Evolutionary conservation across 495 filamentous ascomycete genomes (phyloP).

Genomic region (Alectoria sarmentosa): DNA sequence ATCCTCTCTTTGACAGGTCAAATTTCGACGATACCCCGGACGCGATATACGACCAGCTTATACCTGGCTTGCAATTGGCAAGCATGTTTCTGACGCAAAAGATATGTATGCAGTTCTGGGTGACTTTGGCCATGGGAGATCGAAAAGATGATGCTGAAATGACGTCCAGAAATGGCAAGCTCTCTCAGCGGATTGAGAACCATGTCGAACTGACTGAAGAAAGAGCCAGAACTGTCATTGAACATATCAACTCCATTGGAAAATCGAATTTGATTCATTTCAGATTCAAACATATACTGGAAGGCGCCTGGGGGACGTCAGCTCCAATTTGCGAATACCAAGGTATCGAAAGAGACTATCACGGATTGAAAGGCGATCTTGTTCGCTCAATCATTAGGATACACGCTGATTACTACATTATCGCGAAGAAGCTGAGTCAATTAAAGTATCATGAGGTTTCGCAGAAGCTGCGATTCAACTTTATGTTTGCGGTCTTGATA

Average conservation of each 20-base stretch:
- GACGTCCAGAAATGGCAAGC: slow-evolving; percentile 18
- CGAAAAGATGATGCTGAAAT: slow-evolving; percentile 22
- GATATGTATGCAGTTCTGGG: slow-evolving; percentile 28
- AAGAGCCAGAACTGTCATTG: slow-evolving; percentile 19
- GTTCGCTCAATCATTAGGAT: slow-evolving; percentile 22
- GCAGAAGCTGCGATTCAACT: slow-evolving; percentile 27
- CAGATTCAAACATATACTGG: slow-evolving; percentile 19
- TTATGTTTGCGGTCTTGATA: slow-evolving; percentile 23
- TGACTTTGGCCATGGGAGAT: slow-evolving; percentile 23
- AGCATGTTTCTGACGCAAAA: slow-evolving; percentile 26
- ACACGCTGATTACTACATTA: slow-evolving; percentile 23
- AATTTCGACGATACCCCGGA: slow-evolving; percentile 26
- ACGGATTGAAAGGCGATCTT: slow-evolving; percentile 12
- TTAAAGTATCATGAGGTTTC: slow-evolving; percentile 24
- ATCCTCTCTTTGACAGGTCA: slow-evolving; percentile 22
- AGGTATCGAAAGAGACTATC: slow-evolving; percentile 10
- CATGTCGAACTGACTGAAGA: slow-evolving; percentile 22
- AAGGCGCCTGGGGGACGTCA: slow-evolving; percentile 17
- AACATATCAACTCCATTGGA: slow-evolving; percentile 20
- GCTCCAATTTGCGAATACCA: slow-evolving; percentile 23
- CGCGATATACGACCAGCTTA: slow-evolving; percentile 25
- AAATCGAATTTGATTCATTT: slow-evolving; percentile 23
- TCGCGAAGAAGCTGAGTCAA: slow-evolving; percentile 25
- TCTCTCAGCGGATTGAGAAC: slow-evolving; percentile 22
- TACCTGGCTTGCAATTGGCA: slow-evolving; percentile 24